Conservation (phyloP, 257 asterid species). For the Sherardia arvensis region DNA sequence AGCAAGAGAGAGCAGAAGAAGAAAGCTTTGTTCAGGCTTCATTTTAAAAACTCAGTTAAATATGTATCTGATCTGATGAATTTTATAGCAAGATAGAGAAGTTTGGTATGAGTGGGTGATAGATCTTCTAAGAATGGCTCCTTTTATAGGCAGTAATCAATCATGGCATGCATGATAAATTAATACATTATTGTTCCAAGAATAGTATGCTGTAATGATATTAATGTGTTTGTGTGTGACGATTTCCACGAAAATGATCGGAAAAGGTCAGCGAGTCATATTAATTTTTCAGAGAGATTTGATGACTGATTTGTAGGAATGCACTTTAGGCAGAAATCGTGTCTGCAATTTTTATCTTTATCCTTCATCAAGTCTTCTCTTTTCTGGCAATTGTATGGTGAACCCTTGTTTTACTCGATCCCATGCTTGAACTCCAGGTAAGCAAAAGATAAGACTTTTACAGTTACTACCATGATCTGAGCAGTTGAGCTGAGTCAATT, state of each 20-base stretch:
- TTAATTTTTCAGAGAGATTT: background rate
- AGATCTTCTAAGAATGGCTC: background rate
- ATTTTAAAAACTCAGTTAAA: background rate
- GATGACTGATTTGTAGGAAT: too few relatives aligned
- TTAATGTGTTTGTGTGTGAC: background rate
- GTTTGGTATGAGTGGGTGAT: too few relatives aligned
- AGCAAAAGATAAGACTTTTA: too few relatives aligned
- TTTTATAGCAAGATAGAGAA: too few relatives aligned
- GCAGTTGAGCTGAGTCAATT: too few relatives aligned
- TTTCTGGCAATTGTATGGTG: background rate
- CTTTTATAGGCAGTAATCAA: conserved; percentile 9
- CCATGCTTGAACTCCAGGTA: background rate
- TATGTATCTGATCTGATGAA: background rate
- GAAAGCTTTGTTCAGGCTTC: background rate
- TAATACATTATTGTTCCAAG: too few relatives aligned
- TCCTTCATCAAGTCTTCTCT: background rate
- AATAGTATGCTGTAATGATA: too few relatives aligned
- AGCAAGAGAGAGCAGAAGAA: conserved; percentile 1
- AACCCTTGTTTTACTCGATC: background rate
- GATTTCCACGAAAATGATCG: conserved; percentile 1
- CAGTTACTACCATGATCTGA: too few relatives aligned
- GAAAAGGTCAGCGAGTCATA: background rate
- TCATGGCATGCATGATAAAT: too few relatives aligned
- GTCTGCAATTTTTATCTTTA: too few relatives aligned
- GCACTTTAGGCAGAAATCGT: too few relatives aligned